Evolutionary conservation across 768 basidiomycete genomes (phyloP).

Genomic region (Podaxis sp.): DNA sequence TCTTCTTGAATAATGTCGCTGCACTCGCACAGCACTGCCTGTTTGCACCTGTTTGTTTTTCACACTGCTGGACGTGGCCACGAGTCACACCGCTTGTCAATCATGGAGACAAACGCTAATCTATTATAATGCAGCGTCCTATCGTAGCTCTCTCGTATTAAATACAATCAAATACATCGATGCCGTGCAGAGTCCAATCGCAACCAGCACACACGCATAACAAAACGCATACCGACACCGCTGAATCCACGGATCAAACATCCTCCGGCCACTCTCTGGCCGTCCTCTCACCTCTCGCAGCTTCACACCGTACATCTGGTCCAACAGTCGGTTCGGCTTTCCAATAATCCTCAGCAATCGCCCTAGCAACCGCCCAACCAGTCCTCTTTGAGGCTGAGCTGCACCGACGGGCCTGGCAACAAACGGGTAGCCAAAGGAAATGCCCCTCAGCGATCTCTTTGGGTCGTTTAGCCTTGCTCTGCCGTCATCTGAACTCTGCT

Average conservation of each 20-base stretch:
- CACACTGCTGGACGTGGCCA: neutral
- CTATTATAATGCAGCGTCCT: constrained; percentile 3
- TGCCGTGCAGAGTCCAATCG: constrained; percentile 35
- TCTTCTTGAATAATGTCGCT: neutral
- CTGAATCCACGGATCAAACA: constrained; percentile 62
- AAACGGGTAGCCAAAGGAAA: constrained; percentile 60
- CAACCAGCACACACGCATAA: constrained; percentile 44
- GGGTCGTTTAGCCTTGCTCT: constrained; percentile 42
- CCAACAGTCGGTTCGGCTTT: constrained; percentile 43
- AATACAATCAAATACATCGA: constrained; percentile 41
- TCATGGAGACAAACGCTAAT: neutral
- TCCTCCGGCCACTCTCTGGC: constrained; percentile 41
- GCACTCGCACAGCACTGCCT: neutral
- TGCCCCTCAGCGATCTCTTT: constrained; percentile 42
- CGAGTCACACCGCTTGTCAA: neutral
- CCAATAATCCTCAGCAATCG: constrained; percentile 32
- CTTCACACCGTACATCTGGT: constrained; percentile 44
- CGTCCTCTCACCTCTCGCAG: constrained; percentile 41
- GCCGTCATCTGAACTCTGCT: constrained; percentile 40
- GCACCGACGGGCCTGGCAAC: constrained; percentile 43
- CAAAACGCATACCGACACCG: constrained; percentile 57
- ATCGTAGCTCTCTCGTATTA: constrained; percentile 35
- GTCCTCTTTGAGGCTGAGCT: neutral
- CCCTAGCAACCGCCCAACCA: constrained; percentile 3
- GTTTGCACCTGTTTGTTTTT: constrained; percentile 8